phyloP scores from a whole-genome alignment of 208 protist genomes.

The Crithidia fasciculata region DNA sequence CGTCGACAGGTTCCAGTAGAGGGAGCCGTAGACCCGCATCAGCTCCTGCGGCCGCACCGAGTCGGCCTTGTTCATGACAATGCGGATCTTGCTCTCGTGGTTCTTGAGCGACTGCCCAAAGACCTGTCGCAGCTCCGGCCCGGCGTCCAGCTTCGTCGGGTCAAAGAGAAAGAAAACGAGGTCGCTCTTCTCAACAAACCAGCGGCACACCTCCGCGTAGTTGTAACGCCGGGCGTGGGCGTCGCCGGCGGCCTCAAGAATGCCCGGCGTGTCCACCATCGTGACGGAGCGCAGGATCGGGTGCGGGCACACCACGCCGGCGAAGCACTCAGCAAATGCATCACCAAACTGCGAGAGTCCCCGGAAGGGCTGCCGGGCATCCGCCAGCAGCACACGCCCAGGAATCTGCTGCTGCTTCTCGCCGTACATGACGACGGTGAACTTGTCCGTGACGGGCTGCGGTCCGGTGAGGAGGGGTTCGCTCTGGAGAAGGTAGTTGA shows the following conservation, averaged over 20 bases:
- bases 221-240: constrained; percentile 72
- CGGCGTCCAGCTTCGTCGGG: constrained; percentile 97
- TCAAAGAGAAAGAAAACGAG: constrained; percentile 97
- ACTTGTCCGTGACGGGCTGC: constrained; percentile 95
- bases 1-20: constrained; percentile 98
- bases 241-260: constrained; percentile 93
- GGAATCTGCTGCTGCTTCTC: constrained; percentile 78
- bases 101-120: constrained; percentile 77
- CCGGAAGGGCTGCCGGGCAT: constrained; percentile 89
- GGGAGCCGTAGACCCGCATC: constrained; percentile 96
- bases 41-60: constrained; percentile 93
- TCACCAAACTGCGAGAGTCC: constrained; percentile 90
- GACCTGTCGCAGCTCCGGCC: constrained; percentile 69
- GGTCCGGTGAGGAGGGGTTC: constrained; percentile 91
- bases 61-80: constrained; percentile 98
- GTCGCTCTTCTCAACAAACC: constrained; percentile 95
- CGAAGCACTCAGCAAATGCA: constrained; percentile 87
- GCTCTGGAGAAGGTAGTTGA: constrained; percentile 91
- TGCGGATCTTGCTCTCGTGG: constrained; percentile 95
- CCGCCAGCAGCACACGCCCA: constrained; percentile 86
- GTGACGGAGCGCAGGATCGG: constrained; percentile 92
- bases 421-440: constrained; percentile 95
- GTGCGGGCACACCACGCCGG: constrained; percentile 70
- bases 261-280: constrained; percentile 97
- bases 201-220: constrained; percentile 83